A percentile compares a stretch with the other conserved stretches of the same genome.
phyloP scores from a whole-genome alignment of 176 grass and related monocot species.

The Hsuehochloa calcarea region DNA sequence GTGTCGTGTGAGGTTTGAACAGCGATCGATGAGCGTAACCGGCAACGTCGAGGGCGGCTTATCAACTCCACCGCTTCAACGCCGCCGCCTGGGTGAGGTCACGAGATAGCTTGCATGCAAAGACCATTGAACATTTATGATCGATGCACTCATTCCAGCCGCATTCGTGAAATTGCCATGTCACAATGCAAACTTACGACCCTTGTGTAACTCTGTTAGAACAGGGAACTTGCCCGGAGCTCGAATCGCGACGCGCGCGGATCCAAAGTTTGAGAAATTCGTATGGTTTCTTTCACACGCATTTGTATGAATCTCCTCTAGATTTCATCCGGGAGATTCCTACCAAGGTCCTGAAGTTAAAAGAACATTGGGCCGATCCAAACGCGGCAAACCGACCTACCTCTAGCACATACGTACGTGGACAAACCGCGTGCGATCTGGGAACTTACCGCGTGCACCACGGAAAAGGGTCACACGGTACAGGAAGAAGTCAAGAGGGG shows the following conservation, averaged over 20 bases:
- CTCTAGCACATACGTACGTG: neutral
- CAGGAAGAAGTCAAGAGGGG: neutral
- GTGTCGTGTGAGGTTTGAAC: neutral
- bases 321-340: no score
- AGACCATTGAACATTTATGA: neutral
- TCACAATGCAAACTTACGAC: neutral
- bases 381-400: neutral
- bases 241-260: no score
- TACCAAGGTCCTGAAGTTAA: no score
- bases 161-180: neutral
- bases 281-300: no score
- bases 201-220: no score
- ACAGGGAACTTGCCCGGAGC: no score
- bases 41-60: neutral
- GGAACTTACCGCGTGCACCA: neutral
- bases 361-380: neutral
- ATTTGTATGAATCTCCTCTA: no score
- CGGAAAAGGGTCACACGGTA: neutral
- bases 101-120: neutral
- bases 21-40: no score
- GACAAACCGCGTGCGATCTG: neutral
- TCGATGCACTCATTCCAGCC: neutral
- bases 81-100: neutral
- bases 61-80: neutral
- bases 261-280: no score